Evolutionary conservation across 352 stramenopile genomes (phyloP).

Genomic region (Pythium biforme): DNA sequence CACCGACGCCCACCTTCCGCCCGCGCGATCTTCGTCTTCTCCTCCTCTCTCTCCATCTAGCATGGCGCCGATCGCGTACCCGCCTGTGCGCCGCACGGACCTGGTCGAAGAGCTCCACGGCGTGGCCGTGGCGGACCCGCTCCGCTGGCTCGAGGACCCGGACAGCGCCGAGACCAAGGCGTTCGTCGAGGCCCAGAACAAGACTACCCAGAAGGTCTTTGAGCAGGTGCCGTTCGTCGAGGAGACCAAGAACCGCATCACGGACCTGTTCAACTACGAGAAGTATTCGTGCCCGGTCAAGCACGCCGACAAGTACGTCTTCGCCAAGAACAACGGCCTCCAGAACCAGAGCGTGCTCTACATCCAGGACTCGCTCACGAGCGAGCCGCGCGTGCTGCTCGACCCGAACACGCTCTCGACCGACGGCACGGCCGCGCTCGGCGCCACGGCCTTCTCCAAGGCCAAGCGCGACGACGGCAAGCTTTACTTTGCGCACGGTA

Average conservation of each 20-base stretch:
- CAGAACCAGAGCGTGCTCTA: conserved; percentile 89
- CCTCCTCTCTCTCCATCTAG: neutral
- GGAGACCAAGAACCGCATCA: conserved; percentile 75
- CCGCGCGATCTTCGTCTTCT: neutral
- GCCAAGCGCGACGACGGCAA: conserved; percentile 60
- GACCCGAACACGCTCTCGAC: conserved; percentile 78
- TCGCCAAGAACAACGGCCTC: conserved; percentile 86
- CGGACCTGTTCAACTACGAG: conserved; percentile 88
- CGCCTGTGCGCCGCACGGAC: conserved; percentile 44
- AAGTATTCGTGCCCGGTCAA: conserved; percentile 81
- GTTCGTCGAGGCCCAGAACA: conserved; percentile 80
- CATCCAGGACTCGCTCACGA: conserved; percentile 72
- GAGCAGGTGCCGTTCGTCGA: conserved; percentile 59
- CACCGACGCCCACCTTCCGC: neutral
- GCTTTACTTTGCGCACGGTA: conserved; percentile 81
- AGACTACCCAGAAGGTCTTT: conserved; percentile 64
- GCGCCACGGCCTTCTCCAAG: conserved; percentile 65
- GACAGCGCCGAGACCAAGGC: conserved; percentile 74
- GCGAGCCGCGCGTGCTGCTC: conserved; percentile 67
- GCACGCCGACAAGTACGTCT: conserved; percentile 79
- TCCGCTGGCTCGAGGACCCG: conserved; percentile 79
- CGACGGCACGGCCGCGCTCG: conserved; percentile 75
- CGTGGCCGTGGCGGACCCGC: conserved; percentile 56
- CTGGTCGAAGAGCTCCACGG: conserved; percentile 61
- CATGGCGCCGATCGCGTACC: conserved; percentile 38